phyloP scores from a whole-genome alignment of 1,284 basidiomycete species.

The Cystobasidium slooffiae region DNA sequence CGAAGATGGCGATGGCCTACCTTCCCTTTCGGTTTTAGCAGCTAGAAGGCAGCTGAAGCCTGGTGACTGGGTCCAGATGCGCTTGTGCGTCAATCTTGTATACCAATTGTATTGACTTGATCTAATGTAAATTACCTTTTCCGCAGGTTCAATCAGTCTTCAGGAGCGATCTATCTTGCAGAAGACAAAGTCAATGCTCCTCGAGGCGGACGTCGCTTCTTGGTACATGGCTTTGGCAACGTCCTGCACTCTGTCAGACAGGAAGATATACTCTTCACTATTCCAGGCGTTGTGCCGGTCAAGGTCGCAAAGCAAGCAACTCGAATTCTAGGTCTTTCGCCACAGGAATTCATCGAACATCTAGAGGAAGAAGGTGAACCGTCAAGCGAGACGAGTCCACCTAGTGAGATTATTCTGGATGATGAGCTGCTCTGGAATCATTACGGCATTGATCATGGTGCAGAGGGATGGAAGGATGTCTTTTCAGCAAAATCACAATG shows the following conservation, averaged over 20 bases:
- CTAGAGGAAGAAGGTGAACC: conserved; percentile 20
- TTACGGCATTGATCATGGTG: conserved; percentile 26
- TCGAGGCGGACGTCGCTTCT: conserved; percentile 17
- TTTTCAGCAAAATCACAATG: conserved; percentile 32
- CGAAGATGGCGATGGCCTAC: conserved; percentile 20
- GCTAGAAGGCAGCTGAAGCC: conserved; percentile 27
- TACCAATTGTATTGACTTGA: neutral
- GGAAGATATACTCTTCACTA: conserved; percentile 34
- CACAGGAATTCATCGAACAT: conserved; percentile 30
- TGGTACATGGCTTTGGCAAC: conserved; percentile 32
- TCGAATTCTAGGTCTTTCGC: conserved; percentile 32
- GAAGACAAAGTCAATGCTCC: conserved; percentile 2
- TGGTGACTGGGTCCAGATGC: conserved; percentile 38
- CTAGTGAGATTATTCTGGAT: conserved; percentile 24
- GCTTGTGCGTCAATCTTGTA: conserved; percentile 10
- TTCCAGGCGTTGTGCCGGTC: conserved; percentile 21
- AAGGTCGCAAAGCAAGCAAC: conserved; percentile 22
- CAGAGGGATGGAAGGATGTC: conserved; percentile 17
- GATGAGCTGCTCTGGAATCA: conserved; percentile 18
- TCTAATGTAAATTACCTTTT: neutral
- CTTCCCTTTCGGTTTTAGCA: neutral
- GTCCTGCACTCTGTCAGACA: conserved; percentile 18
- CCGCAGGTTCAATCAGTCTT: conserved; percentile 28
- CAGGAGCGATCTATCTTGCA: conserved; percentile 23
- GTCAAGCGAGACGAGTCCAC: neutral